Base-by-base conservation (phyloP, 108 stramenopile species). In the Pseudonitzschia pungens region DNA sequence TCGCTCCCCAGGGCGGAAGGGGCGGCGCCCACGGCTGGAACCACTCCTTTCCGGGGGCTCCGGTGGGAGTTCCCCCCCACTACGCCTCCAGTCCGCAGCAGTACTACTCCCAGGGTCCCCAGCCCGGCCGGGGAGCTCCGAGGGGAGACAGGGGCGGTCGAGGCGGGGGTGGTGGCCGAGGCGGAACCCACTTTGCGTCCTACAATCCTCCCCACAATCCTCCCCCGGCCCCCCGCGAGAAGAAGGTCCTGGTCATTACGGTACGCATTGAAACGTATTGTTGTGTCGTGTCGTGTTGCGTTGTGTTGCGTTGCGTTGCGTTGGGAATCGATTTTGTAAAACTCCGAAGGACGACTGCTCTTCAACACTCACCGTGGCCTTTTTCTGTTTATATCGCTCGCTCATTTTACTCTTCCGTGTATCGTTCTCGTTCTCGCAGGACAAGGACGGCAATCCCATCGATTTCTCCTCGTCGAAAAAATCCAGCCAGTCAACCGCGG, bases 381-480 rank as follows among this genome's bases (percentile, higher is more conserved):
- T 52, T 42, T 60, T 18, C 54, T 59, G 42, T 43, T 43, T 11
- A 11, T 43, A 9, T 11, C 42, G 42, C 11, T 43, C 42, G 9
- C 9, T 43, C 11, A 6, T 6, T 43, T 6, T 11, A 9, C 11
- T 43, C 42, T 43, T 43, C 11, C 11, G 42, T 11, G 6, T 43
- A 6, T 43, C 11, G 42, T 43, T 43, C 42, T 43, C 42, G 42
- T 43, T 43, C 11, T 43, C 42, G 42, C 69, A 75, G 44, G 86
- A 91, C 65, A 91, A 88, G 74, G 29, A 79, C 62, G 90, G 89
- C 1, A 90, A 90, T 57, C 78, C 79, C 8, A 84, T 88, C 67
- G 87, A 90, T 67, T 71, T 87, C 29, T 29, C 63, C 31, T 45
- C 74, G 22, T 43, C 66, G 28, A 60, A 70, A 14, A 77, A 53